Evolutionary conservation across 257 asterid genomes (phyloP).

Genomic region (Lithospermum erythrorhizon): DNA sequence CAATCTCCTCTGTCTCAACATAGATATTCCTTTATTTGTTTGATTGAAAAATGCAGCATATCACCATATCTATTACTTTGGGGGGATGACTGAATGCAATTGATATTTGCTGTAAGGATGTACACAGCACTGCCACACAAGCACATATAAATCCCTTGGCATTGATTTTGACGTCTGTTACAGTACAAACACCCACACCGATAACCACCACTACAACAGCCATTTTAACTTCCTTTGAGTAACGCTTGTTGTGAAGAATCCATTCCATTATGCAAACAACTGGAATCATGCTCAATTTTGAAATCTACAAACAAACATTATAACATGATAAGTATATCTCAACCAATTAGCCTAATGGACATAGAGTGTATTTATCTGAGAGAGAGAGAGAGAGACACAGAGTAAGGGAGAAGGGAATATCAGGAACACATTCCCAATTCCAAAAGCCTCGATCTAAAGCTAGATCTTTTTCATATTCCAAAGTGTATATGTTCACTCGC

Average conservation of each 20-base stretch:
- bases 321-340: slow-evolving; percentile 12
- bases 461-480: too few species aligned
- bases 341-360: too few species aligned
- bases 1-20: too few species aligned
- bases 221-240: slow-evolving; percentile 68
- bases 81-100: slow-evolving; percentile 21
- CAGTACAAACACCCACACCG: slow-evolving; percentile 98
- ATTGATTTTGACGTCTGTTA: slow-evolving; percentile 89
- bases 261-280: slow-evolving; percentile 95
- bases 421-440: too few species aligned
- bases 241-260: slow-evolving; percentile 78
- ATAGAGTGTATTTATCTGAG: too few species aligned
- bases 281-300: slow-evolving; percentile 97
- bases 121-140: slow-evolving; percentile 77
- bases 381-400: too few species aligned
- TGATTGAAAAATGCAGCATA: not conserved
- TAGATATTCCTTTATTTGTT: too few species aligned
- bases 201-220: slow-evolving; percentile 84
- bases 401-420: too few species aligned
- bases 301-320: slow-evolving; percentile 46
- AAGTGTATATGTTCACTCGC: too few species aligned
- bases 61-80: not conserved
- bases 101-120: slow-evolving; percentile 89
- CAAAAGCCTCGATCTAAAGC: too few species aligned
- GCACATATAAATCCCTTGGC: slow-evolving; percentile 83